Evolutionary conservation across 305 asterid species (phyloP).

Genomic region (Rubia peregrina): DNA sequence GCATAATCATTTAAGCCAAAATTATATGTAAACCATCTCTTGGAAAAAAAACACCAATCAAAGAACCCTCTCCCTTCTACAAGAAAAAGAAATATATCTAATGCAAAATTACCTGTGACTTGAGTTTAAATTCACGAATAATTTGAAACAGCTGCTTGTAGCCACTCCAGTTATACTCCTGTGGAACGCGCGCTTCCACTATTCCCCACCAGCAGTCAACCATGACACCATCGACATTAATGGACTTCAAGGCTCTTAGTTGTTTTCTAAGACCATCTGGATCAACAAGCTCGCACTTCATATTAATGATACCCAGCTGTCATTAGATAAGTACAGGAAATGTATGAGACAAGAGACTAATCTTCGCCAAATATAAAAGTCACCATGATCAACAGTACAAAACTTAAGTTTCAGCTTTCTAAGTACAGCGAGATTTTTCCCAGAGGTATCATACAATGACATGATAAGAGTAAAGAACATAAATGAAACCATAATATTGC

Average conservation of each 20-base stretch:
- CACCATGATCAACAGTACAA: neutral
- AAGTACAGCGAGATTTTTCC: neutral
- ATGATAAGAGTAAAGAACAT: neutral
- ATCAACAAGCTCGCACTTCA: slow-evolving; percentile 86
- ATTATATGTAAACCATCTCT: neutral
- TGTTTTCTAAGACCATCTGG: slow-evolving; percentile 75
- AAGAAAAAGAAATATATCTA: neutral
- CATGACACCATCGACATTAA: slow-evolving; percentile 67
- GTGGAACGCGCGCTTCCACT: slow-evolving; percentile 81
- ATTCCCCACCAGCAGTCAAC: slow-evolving; percentile 99
- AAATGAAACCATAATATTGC: neutral
- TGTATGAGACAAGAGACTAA: slow-evolving; percentile 14
- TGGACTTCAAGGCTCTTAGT: slow-evolving; percentile 63
- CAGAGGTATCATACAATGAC: neutral
- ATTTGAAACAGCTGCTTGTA: slow-evolving; percentile 68
- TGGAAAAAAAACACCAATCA: neutral
- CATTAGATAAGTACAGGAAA: slow-evolving; percentile 24
- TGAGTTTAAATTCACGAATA: slow-evolving; percentile 64
- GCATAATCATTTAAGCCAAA: neutral
- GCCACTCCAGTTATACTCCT: slow-evolving; percentile 79
- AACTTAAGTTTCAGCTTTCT: neutral
- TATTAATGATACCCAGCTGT: slow-evolving; percentile 76
- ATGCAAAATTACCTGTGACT: slow-evolving; percentile 48
- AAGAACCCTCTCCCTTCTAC: neutral
- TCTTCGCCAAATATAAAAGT: neutral